Percentiles rank a stretch among this genome's conserved stretches.
Conservation (phyloP, 148 eudicot species). For the Tetragonia tetragonoides region DNA sequence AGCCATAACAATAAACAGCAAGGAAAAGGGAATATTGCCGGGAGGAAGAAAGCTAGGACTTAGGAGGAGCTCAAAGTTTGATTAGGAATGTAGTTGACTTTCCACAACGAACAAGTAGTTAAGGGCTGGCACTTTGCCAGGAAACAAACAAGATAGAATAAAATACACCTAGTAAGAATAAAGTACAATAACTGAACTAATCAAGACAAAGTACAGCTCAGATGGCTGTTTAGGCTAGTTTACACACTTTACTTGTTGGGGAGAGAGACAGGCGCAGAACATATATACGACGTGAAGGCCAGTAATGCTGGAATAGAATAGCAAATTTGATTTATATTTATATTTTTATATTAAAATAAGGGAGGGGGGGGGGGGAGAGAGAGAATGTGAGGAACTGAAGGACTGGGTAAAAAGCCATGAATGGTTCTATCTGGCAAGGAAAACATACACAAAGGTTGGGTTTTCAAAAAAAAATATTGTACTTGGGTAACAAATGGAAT, state of each 20-base stretch:
- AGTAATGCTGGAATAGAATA: not conserved
- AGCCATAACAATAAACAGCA: not conserved
- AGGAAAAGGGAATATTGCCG: not conserved
- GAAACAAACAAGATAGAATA: not conserved
- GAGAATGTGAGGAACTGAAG: too few relatives aligned
- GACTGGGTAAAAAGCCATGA: too few relatives aligned
- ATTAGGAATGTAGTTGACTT: slow-evolving; percentile 1
- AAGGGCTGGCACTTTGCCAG: not conserved
- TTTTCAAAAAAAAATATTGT: too few relatives aligned
- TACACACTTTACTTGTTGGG: not conserved
- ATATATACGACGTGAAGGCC: slow-evolving; percentile 1
- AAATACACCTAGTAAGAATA: not conserved
- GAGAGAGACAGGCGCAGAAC: not conserved
- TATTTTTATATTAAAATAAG: too few relatives aligned
- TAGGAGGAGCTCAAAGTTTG: too few relatives aligned
- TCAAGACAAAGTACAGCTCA: slow-evolving; percentile 15
- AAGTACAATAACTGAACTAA: not conserved
- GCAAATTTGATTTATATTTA: too few relatives aligned
- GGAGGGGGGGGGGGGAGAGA: too few relatives aligned
- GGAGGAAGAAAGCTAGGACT: not conserved
- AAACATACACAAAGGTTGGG: too few relatives aligned
- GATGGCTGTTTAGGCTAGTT: slow-evolving; percentile 4
- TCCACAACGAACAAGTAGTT: slow-evolving; percentile 4
- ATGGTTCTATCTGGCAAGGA: too few relatives aligned
- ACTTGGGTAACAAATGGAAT: too few relatives aligned